phyloP scores from a whole-genome alignment of 257 asterid genomes.

The Ilex asprella region DNA sequence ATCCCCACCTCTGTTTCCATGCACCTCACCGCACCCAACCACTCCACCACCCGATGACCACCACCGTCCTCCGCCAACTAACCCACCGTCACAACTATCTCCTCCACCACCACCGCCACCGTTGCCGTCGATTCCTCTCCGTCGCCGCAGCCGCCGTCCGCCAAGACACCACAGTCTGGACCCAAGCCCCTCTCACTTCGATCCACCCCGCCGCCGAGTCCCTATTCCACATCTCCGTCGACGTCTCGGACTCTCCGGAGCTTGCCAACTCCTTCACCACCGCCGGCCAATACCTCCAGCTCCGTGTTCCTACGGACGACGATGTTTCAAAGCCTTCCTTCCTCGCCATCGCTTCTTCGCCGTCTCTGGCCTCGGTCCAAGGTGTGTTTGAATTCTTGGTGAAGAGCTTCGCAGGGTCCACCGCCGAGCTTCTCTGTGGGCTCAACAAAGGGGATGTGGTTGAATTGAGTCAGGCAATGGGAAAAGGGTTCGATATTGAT shows the following conservation, averaged over 20 bases:
- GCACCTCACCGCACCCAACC: conserved; percentile 37
- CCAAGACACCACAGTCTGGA: conserved; percentile 45
- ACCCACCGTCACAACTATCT: conserved; percentile 25
- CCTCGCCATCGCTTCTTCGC: conserved; percentile 80
- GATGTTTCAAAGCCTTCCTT: conserved; percentile 38
- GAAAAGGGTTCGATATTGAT: conserved; percentile 68
- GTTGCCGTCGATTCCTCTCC: conserved; percentile 31
- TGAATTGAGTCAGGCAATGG: conserved; percentile 66
- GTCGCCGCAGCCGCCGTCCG: conserved; percentile 48
- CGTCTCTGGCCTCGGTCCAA: conserved; percentile 45
- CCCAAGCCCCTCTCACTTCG: conserved; percentile 41
- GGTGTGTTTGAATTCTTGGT: conserved; percentile 79
- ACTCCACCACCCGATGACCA: conserved; percentile 28
- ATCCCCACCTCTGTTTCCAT: conserved; percentile 40
- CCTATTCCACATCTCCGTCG: conserved; percentile 51
- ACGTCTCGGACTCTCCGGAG: conserved; percentile 74
- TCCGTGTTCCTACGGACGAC: conserved; percentile 42
- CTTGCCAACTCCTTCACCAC: conserved; percentile 55
- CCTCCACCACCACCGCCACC: conserved; percentile 25
- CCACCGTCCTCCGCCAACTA: conserved; percentile 44
- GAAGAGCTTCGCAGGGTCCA: conserved; percentile 62
- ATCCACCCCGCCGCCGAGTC: conserved; percentile 72
- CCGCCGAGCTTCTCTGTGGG: conserved; percentile 75
- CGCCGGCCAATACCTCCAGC: conserved; percentile 80
- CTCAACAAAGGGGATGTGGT: conserved; percentile 69